A percentile compares a stretch with the other conserved stretches of the same genome.
Evolutionary conservation across 78 protist genomes (phyloP).

Genomic region (Dictyostelium purpureum): DNA sequence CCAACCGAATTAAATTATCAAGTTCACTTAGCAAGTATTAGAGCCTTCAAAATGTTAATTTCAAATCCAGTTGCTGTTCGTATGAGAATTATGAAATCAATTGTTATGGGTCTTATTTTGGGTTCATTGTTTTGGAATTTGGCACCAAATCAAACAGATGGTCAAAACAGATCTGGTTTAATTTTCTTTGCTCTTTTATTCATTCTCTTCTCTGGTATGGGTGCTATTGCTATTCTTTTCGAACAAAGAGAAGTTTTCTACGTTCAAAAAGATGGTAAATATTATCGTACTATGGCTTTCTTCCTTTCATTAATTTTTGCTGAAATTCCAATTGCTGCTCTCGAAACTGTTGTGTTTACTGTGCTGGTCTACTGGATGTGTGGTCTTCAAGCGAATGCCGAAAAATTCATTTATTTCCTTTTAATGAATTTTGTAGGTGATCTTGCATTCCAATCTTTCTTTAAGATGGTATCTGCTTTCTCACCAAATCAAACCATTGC

Average conservation of each 20-base stretch:
- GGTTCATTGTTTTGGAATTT: slow-evolving; percentile 35
- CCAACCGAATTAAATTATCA: slow-evolving; percentile 18
- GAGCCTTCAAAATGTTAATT: slow-evolving; percentile 71
- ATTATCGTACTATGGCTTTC: slow-evolving; percentile 39
- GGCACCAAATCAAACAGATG: neutral
- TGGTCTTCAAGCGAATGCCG: slow-evolving; percentile 69
- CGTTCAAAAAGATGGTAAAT: slow-evolving; percentile 67
- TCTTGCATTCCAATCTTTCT: slow-evolving; percentile 48
- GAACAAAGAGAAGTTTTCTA: slow-evolving; percentile 69
- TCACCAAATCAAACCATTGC: slow-evolving; percentile 39
- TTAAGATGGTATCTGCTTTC: slow-evolving; percentile 64
- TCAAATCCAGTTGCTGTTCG: slow-evolving; percentile 36
- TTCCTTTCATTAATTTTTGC: slow-evolving; percentile 61
- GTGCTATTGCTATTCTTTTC: slow-evolving; percentile 51
- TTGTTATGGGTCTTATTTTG: slow-evolving; percentile 55
- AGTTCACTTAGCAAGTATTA: neutral
- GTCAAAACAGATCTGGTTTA: slow-evolving; percentile 56
- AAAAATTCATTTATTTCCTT: slow-evolving; percentile 56
- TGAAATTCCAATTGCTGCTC: slow-evolving; percentile 36
- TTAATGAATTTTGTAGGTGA: slow-evolving; percentile 26
- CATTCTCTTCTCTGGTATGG: slow-evolving; percentile 52
- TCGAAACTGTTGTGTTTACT: slow-evolving; percentile 48
- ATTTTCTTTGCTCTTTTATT: slow-evolving; percentile 62
- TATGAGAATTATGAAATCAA: slow-evolving; percentile 45
- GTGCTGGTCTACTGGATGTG: slow-evolving; percentile 74